Conservation (phyloP, 352 stramenopile species). For the Globisporangium yorkense region DNA sequence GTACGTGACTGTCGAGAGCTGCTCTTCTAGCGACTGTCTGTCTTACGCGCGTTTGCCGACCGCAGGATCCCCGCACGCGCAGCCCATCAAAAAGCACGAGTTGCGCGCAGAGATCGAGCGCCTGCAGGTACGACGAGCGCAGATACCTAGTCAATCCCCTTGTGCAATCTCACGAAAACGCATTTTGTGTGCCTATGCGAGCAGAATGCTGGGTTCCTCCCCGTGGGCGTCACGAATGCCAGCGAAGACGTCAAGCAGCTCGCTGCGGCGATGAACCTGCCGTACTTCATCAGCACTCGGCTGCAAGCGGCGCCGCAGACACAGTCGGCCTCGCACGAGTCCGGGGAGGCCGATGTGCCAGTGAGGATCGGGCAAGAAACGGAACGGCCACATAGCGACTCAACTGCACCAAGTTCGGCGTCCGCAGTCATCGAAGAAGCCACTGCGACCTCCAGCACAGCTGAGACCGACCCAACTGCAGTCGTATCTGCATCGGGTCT, state of each 20-base stretch:
- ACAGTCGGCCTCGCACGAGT: slow-evolving; percentile 5
- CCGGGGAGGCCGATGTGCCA: background rate
- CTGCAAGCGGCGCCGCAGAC: slow-evolving; percentile 23
- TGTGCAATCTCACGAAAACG: background rate
- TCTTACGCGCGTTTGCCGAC: background rate
- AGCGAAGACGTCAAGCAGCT: slow-evolving; percentile 80
- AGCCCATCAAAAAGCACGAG: slow-evolving; percentile 74
- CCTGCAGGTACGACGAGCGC: slow-evolving; percentile 32
- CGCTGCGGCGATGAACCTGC: slow-evolving; percentile 50
- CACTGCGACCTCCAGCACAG: background rate
- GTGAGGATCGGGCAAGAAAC: background rate
- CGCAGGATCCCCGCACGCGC: slow-evolving; percentile 61
- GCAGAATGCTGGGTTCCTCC: slow-evolving; percentile 51
- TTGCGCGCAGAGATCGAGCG: slow-evolving; percentile 58
- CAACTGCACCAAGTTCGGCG: background rate
- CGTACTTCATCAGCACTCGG: slow-evolving; percentile 74
- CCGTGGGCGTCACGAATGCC: slow-evolving; percentile 77
- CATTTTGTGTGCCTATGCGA: too few species aligned
- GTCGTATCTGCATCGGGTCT: background rate
- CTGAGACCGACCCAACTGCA: background rate
- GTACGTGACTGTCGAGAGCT: slow-evolving; percentile 9
- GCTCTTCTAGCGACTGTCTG: background rate
- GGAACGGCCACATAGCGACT: background rate
- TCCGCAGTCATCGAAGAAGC: background rate
- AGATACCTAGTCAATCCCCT: background rate